Conservation (phyloP, 805 yeast species). For the Metschnikowia anglica region DNA sequence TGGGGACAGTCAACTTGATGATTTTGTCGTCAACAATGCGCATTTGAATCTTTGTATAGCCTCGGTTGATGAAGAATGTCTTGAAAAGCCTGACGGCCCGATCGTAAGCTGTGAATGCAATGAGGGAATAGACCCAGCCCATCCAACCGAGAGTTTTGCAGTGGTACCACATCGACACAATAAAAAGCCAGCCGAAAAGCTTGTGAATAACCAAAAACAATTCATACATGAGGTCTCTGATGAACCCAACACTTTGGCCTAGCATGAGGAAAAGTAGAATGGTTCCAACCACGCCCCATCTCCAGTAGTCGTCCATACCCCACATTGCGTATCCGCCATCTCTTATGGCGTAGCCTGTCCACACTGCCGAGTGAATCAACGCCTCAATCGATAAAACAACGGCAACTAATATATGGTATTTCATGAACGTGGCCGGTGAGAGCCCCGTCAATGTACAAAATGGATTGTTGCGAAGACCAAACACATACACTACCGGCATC, state of each 20-base stretch:
- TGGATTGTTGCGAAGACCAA: slow-evolving; percentile 22
- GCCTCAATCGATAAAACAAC: slow-evolving; percentile 19
- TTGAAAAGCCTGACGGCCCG: slow-evolving; percentile 16
- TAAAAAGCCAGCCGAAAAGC: slow-evolving; percentile 20
- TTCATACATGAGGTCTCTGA: slow-evolving; percentile 18
- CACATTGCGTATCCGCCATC: slow-evolving; percentile 17
- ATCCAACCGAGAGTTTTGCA: slow-evolving; percentile 20
- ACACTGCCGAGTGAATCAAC: slow-evolving; percentile 18
- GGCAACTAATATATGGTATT: slow-evolving; percentile 19
- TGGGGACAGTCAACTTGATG: slow-evolving; percentile 18
- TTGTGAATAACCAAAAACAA: slow-evolving; percentile 17
- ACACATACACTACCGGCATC: slow-evolving; percentile 20
- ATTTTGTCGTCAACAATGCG: slow-evolving; percentile 14
- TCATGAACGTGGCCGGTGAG: slow-evolving; percentile 17
- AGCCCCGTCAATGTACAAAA: slow-evolving; percentile 20
- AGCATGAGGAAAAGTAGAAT: slow-evolving; percentile 17
- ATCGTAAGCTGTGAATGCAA: slow-evolving; percentile 19
- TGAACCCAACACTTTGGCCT: slow-evolving; percentile 16
- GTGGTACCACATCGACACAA: slow-evolving; percentile 23
- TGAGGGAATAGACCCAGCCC: slow-evolving; percentile 23
- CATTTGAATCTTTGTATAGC: slow-evolving; percentile 12
- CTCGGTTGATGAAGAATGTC: slow-evolving; percentile 19
- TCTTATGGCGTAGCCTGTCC: slow-evolving; percentile 20
- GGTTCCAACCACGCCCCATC: slow-evolving; percentile 22
- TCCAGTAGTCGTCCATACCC: slow-evolving; percentile 19